These are phyloP conservation scores for Solanum chilense DNA, from an alignment of 257 asterid species.

Conservation along the genomic window DNA sequence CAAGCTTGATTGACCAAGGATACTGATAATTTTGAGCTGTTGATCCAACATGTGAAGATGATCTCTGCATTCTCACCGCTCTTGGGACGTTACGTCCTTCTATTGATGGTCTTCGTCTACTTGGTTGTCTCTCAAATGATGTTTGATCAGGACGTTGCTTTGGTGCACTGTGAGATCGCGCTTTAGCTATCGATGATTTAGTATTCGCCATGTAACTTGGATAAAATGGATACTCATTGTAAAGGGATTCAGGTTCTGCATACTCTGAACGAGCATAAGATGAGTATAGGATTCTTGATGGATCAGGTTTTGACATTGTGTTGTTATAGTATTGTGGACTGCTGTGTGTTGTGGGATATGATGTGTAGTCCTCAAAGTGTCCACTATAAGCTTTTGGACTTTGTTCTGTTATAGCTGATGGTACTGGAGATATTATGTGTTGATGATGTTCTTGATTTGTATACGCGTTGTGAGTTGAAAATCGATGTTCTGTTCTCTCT, in stretches of 20 bases:
- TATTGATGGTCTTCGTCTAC: conserved; percentile 59
- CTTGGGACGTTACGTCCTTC: conserved; percentile 89
- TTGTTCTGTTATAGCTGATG: conserved; percentile 46
- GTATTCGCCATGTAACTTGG: conserved; percentile 95
- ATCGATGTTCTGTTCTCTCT: conserved; percentile 28
- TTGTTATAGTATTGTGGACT: conserved; percentile 69
- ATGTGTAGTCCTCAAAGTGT: conserved; percentile 59
- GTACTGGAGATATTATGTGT: conserved; percentile 47
- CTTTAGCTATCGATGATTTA: conserved; percentile 82
- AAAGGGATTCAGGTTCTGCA: conserved; percentile 41
- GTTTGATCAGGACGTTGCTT: conserved; percentile 73
- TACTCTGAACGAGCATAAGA: conserved; percentile 50
- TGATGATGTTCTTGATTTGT: conserved; percentile 31
- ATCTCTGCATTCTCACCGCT: conserved; percentile 84
- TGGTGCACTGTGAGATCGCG: conserved; percentile 97
- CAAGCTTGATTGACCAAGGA: conserved; percentile 92
- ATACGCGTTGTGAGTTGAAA: conserved; percentile 17
- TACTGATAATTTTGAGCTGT: conserved; percentile 51
- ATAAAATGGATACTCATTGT: conserved; percentile 47
- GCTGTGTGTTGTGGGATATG: conserved; percentile 54
- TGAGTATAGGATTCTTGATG: conserved; percentile 15
- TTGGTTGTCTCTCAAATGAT: conserved; percentile 53
- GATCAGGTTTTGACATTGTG: conserved; percentile 45
- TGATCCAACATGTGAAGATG: conserved; percentile 77
- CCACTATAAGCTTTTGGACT: conserved; percentile 69